Base-by-base conservation (phyloP, 2,329 filamentous ascomycete species). In the Microdochium bolleyi region DNA sequence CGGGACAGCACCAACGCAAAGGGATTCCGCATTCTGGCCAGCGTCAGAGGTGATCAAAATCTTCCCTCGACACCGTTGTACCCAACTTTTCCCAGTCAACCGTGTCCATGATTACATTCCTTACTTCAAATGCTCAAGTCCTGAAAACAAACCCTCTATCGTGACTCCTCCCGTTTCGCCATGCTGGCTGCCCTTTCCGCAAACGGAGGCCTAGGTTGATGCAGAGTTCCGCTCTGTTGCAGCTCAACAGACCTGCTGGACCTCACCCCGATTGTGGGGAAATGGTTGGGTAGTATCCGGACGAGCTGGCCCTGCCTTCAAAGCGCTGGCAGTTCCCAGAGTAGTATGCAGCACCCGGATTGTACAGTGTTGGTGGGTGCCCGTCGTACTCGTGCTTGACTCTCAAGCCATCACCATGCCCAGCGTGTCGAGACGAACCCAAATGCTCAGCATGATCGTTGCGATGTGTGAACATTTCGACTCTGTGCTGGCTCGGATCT, bases 281-380 rank as follows among this genome's bases (percentile, higher is more conserved):
- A 57, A 74, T 66, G 5, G 72, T 75, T 2, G 79, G 79, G 55
- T 82, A 83, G 57, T 78, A 80, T 14, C 78, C 78, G 22, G 65
- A 67, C 4, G 78, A 79, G 46, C 67, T 73, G 10, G 73, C 46
- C 59, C 80, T 82, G 53, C 75, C 75, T 51, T 82, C 78, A 56
- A 78, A 82, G 10, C 75, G 72, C 16, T 73, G 73, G 55, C 77
- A 77, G 25, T 69, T 70, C 49, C 68, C 69, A 16, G 67, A 55
- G 27, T 66, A 70, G 54, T 68, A 77, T 48, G 59, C 67, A 25
- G 66, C 59, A 1, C 72, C 71, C 0, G 73, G 66, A 49, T 75
- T 72, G 57, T 76, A 73, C 46, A 79, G 65, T 51, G 73, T 77
- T 1, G 77, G 74, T 9, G 79, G 70, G 7, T 65, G 63, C 7